Percentiles rank a stretch among this genome's conserved stretches.
These are phyloP conservation scores for Globisporangium canariense DNA, from an alignment of 352 stramenopile genomes.

Conservation along the genomic window DNA sequence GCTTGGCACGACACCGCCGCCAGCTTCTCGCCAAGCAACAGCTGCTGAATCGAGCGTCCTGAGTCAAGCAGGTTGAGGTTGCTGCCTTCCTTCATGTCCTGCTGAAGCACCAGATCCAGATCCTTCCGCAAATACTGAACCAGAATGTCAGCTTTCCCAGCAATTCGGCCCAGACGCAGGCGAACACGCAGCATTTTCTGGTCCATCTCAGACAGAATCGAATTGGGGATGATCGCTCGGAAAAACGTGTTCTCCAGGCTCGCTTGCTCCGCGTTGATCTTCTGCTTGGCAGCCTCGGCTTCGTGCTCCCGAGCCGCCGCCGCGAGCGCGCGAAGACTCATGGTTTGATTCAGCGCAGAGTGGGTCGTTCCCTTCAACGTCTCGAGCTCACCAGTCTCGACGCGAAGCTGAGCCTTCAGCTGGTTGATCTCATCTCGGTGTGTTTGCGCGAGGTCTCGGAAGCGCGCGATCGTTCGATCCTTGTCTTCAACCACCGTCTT, in stretches of 20 bases:
- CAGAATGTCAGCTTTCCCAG: conserved; percentile 68
- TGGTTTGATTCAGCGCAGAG: conserved; percentile 66
- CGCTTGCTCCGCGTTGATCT: conserved; percentile 61
- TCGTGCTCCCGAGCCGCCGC: conserved; percentile 61
- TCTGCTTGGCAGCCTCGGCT: conserved; percentile 65
- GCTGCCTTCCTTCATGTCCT: conserved; percentile 30
- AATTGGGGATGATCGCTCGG: conserved; percentile 56
- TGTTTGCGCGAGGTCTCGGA: conserved; percentile 64
- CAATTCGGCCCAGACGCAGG: conserved; percentile 56
- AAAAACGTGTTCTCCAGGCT: conserved; percentile 68
- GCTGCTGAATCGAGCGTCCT: conserved; percentile 42
- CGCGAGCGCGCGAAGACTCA: conserved; percentile 60
- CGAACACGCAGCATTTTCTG: conserved; percentile 71
- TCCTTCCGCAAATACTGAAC: conserved; percentile 67
- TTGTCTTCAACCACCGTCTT: conserved; percentile 70
- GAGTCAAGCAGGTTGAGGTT: conserved; percentile 27
- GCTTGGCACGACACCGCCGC: conserved; percentile 54
- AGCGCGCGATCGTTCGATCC: conserved; percentile 76
- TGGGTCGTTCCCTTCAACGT: conserved; percentile 75
- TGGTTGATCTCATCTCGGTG: conserved; percentile 75
- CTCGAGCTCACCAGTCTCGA: conserved; percentile 65
- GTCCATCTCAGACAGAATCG: conserved; percentile 74
- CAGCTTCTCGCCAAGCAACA: conserved; percentile 61
- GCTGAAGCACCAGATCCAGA: conserved; percentile 39
- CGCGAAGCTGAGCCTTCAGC: conserved; percentile 69